phyloP scores from a whole-genome alignment of 257 asterid species.

The Capsicum chinense region DNA sequence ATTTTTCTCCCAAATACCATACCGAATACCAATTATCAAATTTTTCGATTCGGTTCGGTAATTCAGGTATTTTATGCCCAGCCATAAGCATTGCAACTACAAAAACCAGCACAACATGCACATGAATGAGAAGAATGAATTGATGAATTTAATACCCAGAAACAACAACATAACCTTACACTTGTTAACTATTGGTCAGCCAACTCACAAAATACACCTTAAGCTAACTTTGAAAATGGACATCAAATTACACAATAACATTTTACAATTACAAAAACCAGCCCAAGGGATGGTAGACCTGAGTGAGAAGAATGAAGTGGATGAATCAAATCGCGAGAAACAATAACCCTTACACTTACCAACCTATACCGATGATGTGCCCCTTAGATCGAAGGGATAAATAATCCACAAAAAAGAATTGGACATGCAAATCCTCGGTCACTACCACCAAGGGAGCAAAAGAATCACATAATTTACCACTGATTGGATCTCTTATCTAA shows the following conservation, averaged over 20 bases:
- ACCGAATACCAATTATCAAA: too few relatives aligned
- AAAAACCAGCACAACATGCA: not conserved
- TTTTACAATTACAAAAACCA: constrained; percentile 32
- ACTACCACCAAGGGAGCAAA: constrained; percentile 34
- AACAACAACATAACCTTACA: constrained; percentile 7
- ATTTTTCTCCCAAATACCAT: too few relatives aligned
- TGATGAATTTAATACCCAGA: constrained; percentile 10
- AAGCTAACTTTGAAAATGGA: constrained; percentile 21
- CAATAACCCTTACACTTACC: constrained; percentile 18
- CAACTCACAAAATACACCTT: constrained; percentile 19
- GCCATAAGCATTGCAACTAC: not conserved
- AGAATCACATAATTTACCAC: constrained; percentile 41
- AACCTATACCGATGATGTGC: constrained; percentile 2
- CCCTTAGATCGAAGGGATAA: constrained; percentile 20
- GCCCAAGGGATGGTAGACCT: constrained; percentile 25
- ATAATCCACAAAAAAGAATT: constrained; percentile 29
- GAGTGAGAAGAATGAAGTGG: constrained; percentile 28
- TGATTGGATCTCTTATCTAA: constrained; percentile 40
- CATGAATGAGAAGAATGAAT: constrained; percentile 24
- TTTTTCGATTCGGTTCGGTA: too few relatives aligned
- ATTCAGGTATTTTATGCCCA: too few relatives aligned
- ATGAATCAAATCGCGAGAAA: constrained; percentile 27
- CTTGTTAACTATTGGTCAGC: constrained; percentile 1
- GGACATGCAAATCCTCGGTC: constrained; percentile 38
- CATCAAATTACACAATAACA: constrained; percentile 12